Evolutionary conservation across 768 basidiomycete genomes (phyloP).

Genomic region (Udeniomyces megalosporus): DNA sequence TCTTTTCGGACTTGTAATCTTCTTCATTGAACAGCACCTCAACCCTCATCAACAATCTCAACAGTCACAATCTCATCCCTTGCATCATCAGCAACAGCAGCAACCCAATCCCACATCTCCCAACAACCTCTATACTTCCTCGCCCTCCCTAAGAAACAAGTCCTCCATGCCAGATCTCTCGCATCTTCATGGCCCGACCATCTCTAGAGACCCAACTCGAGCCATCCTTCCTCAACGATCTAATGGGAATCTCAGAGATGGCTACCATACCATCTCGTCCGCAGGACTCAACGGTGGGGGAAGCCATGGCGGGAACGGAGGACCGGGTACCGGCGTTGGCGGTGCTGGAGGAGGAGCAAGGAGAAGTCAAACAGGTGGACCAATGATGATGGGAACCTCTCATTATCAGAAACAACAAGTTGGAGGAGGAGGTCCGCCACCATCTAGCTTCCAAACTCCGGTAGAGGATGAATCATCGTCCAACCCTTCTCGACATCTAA

Average conservation of each 20-base stretch:
- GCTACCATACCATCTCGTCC: neutral
- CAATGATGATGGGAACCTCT: neutral
- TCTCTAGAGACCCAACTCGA: constrained; percentile 26
- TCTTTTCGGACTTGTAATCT: neutral
- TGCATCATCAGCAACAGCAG: constrained; percentile 7
- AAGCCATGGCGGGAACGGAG: neutral
- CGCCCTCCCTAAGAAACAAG: constrained; percentile 59
- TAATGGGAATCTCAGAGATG: constrained; percentile 29
- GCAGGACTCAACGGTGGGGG: neutral
- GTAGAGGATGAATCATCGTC: too few relatives aligned
- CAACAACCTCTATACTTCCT: constrained; percentile 34
- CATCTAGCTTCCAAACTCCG: too few relatives aligned
- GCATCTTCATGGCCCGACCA: constrained; percentile 28
- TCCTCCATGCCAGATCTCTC: constrained; percentile 70
- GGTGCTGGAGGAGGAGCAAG: neutral
- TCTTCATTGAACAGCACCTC: neutral
- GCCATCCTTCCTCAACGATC: constrained; percentile 27
- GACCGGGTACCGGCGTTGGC: neutral
- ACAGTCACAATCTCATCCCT: constrained; percentile 29
- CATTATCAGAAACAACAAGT: neutral
- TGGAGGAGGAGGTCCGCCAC: too few relatives aligned
- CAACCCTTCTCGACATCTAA: too few relatives aligned
- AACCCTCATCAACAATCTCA: constrained; percentile 23
- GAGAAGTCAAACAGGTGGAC: neutral
- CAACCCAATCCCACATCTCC: constrained; percentile 25